Evolutionary conservation across 192 early-diverging fungal species (phyloP).

Genomic region (Podochytrium sp.): DNA sequence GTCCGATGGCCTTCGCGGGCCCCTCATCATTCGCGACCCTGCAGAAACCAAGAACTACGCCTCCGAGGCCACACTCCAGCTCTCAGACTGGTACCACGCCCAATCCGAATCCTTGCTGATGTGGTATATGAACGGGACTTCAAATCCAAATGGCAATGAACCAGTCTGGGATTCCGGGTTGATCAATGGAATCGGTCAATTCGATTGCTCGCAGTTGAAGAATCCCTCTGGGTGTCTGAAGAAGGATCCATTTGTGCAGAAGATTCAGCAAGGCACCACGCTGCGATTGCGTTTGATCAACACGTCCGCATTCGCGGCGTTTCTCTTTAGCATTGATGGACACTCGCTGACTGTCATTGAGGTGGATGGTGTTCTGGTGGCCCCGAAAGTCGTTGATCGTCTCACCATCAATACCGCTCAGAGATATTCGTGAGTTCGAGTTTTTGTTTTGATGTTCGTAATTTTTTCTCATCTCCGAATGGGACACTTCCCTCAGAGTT

Average conservation of each 20-base stretch:
- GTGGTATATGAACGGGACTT: constrained; percentile 55
- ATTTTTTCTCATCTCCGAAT: too few relatives aligned
- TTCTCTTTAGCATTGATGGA: constrained; percentile 46
- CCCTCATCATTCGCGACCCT: constrained; percentile 70
- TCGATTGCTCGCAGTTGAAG: neutral
- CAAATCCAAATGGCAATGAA: constrained; percentile 59
- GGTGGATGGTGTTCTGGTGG: constrained; percentile 45
- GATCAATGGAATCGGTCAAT: constrained; percentile 52
- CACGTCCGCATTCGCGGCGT: constrained; percentile 43
- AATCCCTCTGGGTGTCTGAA: neutral
- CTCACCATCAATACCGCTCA: constrained; percentile 49
- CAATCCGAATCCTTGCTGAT: constrained; percentile 40
- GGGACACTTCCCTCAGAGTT: too few relatives aligned
- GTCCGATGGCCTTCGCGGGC: constrained; percentile 73
- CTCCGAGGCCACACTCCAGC: constrained; percentile 66
- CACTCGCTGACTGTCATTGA: constrained; percentile 56
- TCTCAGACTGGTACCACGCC: constrained; percentile 75
- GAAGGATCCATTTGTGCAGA: neutral
- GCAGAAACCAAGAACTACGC: constrained; percentile 67
- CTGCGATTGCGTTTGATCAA: constrained; percentile 50
- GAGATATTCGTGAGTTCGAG: constrained; percentile 38
- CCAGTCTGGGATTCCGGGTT: constrained; percentile 64
- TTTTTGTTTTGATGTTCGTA: neutral
- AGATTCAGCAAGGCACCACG: constrained; percentile 32
- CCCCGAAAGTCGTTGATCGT: constrained; percentile 38